These are phyloP conservation scores for Cubamyces sp. DNA, from an alignment of 768 basidiomycete genomes.

Conservation along the genomic window DNA sequence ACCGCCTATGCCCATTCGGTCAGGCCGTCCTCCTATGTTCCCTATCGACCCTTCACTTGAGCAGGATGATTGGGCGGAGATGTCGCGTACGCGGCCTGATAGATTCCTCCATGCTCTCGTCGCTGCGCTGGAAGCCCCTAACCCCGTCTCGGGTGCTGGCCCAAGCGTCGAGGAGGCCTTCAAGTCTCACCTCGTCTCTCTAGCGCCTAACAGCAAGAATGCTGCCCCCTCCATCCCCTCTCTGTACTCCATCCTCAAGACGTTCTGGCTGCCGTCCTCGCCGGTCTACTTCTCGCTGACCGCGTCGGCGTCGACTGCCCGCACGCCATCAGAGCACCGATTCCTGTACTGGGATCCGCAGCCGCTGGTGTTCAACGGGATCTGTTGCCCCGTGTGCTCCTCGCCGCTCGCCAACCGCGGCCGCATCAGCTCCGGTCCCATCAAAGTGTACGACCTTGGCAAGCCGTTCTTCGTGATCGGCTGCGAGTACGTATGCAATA, in stretches of 20 bases:
- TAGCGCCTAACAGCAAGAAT: constrained; percentile 52
- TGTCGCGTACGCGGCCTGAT: constrained; percentile 58
- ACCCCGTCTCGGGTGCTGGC: constrained; percentile 62
- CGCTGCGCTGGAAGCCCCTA: constrained; percentile 60
- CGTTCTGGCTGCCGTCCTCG: constrained; percentile 83
- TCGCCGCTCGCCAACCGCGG: constrained; percentile 66
- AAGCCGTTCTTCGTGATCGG: constrained; percentile 84
- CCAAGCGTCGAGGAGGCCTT: constrained; percentile 77
- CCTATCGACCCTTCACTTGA: constrained; percentile 56
- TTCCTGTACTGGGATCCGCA: constrained; percentile 91
- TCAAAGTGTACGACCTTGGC: constrained; percentile 80
- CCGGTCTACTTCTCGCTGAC: constrained; percentile 79
- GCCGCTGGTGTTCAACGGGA: constrained; percentile 81
- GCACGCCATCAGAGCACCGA: constrained; percentile 72
- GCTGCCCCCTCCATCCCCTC: constrained; percentile 57
- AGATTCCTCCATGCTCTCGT: constrained; percentile 62
- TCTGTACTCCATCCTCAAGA: constrained; percentile 76
- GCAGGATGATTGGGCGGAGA: constrained; percentile 66
- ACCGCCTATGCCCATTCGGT: constrained; percentile 27
- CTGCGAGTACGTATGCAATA: constrained; percentile 77
- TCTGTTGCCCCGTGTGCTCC: constrained; percentile 70
- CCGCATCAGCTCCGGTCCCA: constrained; percentile 71
- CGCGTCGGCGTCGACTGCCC: constrained; percentile 67
- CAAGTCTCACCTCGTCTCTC: constrained; percentile 72
- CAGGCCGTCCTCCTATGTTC: constrained; percentile 34